Evolutionary conservation across 768 basidiomycete species (phyloP).

Genomic region (Pisolithus sp.): DNA sequence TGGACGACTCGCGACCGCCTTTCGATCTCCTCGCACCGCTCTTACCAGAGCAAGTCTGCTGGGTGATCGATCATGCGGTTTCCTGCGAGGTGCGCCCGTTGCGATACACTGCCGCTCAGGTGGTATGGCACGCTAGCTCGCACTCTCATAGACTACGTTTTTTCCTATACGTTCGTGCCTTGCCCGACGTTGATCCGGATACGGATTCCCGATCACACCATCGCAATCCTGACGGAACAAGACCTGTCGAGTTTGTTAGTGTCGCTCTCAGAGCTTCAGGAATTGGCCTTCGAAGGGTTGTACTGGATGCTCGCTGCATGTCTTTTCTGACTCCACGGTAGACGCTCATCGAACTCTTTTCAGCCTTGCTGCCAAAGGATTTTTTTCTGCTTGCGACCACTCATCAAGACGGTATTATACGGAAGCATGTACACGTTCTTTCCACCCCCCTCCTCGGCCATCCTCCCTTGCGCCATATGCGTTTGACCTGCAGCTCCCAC

Average conservation of each 20-base stretch:
- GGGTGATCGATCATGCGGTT: conserved; percentile 75
- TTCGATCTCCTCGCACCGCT: conserved; percentile 64
- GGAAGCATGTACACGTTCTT: conserved; percentile 10
- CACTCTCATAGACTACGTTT: conserved; percentile 81
- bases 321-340: conserved; percentile 8
- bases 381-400: conserved; percentile 13
- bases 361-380: conserved; percentile 21
- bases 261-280: conserved; percentile 62
- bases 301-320: neutral
- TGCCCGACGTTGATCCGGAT: conserved; percentile 57
- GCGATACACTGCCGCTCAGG: conserved; percentile 38
- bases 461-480: conserved; percentile 46
- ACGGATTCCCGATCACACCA: conserved; percentile 25
- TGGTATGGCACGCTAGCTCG: conserved; percentile 78
- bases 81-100: conserved; percentile 62
- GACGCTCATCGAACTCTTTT: conserved; percentile 22
- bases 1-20: conserved; percentile 35
- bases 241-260: conserved; percentile 59
- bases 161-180: conserved; percentile 67
- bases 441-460: conserved; percentile 31
- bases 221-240: conserved; percentile 32
- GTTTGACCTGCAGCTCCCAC: conserved; percentile 63
- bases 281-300: conserved; percentile 60
- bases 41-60: conserved; percentile 77
- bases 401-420: conserved; percentile 11